These are phyloP conservation scores for Nemania sp. DNA, from an alignment of 2,329 filamentous ascomycete species.

Conservation along the genomic window DNA sequence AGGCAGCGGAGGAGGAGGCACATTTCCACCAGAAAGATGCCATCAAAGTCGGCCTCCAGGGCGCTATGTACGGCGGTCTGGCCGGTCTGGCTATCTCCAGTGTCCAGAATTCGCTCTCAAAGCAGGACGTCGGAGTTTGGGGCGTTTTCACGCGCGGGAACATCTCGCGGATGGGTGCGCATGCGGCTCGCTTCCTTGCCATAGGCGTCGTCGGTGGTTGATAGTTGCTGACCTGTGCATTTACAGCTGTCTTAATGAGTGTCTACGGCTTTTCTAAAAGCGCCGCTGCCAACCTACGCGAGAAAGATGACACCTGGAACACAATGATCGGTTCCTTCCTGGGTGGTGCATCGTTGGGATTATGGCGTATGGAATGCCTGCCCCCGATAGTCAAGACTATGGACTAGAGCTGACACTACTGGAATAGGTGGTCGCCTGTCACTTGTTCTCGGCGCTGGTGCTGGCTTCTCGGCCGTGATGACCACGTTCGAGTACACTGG, in stretches of 20 bases:
- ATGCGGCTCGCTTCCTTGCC: neutral
- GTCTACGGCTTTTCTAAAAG: constrained; percentile 77
- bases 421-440: constrained; percentile 62
- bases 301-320: constrained; percentile 81
- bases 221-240: constrained; percentile 22
- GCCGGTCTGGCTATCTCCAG: constrained; percentile 74
- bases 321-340: constrained; percentile 75
- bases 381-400: no score
- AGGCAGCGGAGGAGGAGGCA: constrained; percentile 43
- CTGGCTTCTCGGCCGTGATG: constrained; percentile 57
- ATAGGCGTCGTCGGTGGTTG: no score
- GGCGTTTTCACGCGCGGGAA: constrained; percentile 79
- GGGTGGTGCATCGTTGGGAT: constrained; percentile 71
- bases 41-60: constrained; percentile 66
- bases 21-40: constrained; percentile 81
- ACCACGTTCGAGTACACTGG: constrained; percentile 66
- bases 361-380: constrained; percentile 75
- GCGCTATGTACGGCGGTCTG: constrained; percentile 65
- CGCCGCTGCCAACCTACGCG: constrained; percentile 80
- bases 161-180: constrained; percentile 62
- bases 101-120: constrained; percentile 84
- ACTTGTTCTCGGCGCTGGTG: constrained; percentile 64
- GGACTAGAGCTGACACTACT: constrained; percentile 10
- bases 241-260: constrained; percentile 69
- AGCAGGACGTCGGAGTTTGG: constrained; percentile 78